These are phyloP conservation scores for Zymoseptoria passerinii DNA, from an alignment of 2,329 filamentous ascomycete genomes.

Conservation along the genomic window DNA sequence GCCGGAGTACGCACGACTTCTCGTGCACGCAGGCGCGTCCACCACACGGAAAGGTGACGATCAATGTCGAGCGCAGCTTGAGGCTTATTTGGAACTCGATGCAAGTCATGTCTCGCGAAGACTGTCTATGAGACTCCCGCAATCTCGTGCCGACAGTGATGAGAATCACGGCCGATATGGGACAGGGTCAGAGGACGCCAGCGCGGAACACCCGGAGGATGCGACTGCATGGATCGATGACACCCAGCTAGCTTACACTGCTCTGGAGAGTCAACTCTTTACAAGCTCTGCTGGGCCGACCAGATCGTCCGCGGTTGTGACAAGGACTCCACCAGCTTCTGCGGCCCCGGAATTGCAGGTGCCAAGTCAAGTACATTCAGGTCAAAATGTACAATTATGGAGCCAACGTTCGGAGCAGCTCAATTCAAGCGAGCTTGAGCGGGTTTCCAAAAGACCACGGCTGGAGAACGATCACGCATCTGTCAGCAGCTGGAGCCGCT, in stretches of 20 bases:
- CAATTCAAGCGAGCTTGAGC: not conserved
- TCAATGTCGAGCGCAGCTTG: constrained; percentile 32
- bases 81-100: constrained; percentile 28
- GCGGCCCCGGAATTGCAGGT: not conserved
- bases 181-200: not conserved
- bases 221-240: constrained; percentile 30
- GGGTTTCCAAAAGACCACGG: not conserved
- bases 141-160: not conserved
- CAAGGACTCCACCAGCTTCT: not conserved
- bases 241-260: constrained; percentile 36
- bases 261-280: constrained; percentile 35
- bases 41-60: constrained; percentile 36
- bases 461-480: not conserved
- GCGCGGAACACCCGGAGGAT: constrained; percentile 5
- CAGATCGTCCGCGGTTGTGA: not conserved
- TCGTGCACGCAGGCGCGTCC: constrained; percentile 40
- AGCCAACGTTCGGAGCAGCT: not conserved
- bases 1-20: constrained; percentile 18
- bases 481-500: not conserved
- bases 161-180: not conserved
- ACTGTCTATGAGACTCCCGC: not conserved
- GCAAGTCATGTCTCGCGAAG: not conserved
- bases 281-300: constrained; percentile 20
- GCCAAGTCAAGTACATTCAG: not conserved
- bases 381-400: not conserved